These are phyloP conservation scores for Malassezia japonica DNA, from an alignment of 1,284 basidiomycete species.

Conservation along the genomic window DNA sequence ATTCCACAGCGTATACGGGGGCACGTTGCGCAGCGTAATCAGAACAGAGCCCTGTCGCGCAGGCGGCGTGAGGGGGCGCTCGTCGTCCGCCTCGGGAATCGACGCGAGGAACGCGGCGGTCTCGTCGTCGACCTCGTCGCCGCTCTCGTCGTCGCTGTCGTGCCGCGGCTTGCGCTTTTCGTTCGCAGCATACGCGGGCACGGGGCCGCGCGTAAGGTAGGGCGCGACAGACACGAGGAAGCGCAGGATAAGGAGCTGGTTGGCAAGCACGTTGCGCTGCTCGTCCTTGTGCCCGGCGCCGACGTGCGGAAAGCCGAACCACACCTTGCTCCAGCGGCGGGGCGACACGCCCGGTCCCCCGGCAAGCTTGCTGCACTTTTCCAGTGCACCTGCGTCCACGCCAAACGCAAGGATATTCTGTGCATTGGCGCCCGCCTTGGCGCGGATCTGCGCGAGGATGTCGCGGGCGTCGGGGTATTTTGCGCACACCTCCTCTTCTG, in stretches of 20 bases:
- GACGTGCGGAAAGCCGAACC: slow-evolving; percentile 95
- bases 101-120: not conserved
- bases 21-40: slow-evolving; percentile 73
- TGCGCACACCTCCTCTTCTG: slow-evolving; percentile 62
- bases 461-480: slow-evolving; percentile 74
- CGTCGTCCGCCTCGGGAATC: slow-evolving; percentile 49
- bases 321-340: slow-evolving; percentile 63
- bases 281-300: slow-evolving; percentile 93
- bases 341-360: slow-evolving; percentile 9
- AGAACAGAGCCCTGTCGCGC: slow-evolving; percentile 58
- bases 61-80: slow-evolving; percentile 32
- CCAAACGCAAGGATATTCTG: slow-evolving; percentile 69
- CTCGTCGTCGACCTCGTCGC: not conserved
- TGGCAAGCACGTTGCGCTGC: slow-evolving; percentile 81
- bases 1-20: slow-evolving; percentile 81
- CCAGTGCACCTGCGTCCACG: slow-evolving; percentile 72
- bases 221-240: slow-evolving; percentile 68
- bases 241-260: slow-evolving; percentile 75
- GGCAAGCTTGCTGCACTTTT: slow-evolving; percentile 53
- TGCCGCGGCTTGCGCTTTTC: slow-evolving; percentile 6
- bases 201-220: slow-evolving; percentile 53
- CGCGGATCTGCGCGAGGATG: slow-evolving; percentile 53
- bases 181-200: slow-evolving; percentile 25
- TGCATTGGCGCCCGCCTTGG: slow-evolving; percentile 35
- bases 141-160: slow-evolving; percentile 19